These are phyloP conservation scores for Podospora bellae-mahoneyi DNA, from an alignment of 495 filamentous ascomycete species.

Conservation along the genomic window DNA sequence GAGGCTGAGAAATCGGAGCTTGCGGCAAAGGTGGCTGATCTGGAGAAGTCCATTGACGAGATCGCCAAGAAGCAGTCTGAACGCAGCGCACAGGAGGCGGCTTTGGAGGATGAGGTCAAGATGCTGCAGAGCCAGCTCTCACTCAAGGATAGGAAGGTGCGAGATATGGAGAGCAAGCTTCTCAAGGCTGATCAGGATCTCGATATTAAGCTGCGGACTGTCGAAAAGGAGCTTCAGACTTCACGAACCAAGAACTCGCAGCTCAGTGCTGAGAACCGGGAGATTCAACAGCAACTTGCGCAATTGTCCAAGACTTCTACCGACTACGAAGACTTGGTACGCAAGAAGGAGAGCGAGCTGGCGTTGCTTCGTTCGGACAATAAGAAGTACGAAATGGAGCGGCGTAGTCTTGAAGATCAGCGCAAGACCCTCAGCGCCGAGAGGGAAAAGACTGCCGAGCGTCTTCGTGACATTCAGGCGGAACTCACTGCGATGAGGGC, in stretches of 20 bases:
- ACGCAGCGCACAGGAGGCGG: slow-evolving; percentile 67
- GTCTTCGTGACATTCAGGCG: slow-evolving; percentile 80
- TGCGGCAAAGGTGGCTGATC: slow-evolving; percentile 57
- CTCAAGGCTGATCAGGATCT: slow-evolving; percentile 84
- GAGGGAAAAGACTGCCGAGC: slow-evolving; percentile 73
- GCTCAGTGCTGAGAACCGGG: slow-evolving; percentile 73
- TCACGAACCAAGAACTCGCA: slow-evolving; percentile 69
- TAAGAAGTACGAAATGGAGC: slow-evolving; percentile 72
- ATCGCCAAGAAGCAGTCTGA: slow-evolving; percentile 63
- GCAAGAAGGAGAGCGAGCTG: slow-evolving; percentile 91
- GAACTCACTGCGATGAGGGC: slow-evolving; percentile 82
- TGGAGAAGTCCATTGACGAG: slow-evolving; percentile 65
- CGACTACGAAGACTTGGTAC: slow-evolving; percentile 86
- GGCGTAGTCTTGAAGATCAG: slow-evolving; percentile 72
- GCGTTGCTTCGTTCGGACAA: slow-evolving; percentile 78
- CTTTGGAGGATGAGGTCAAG: slow-evolving; percentile 74
- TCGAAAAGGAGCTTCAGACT: slow-evolving; percentile 75
- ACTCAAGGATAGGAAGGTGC: slow-evolving; percentile 84
- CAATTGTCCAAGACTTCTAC: slow-evolving; percentile 90
- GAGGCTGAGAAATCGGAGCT: slow-evolving; percentile 81
- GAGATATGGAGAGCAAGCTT: slow-evolving; percentile 81
- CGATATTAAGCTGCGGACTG: slow-evolving; percentile 78
- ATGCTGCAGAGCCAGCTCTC: slow-evolving; percentile 89
- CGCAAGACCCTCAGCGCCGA: slow-evolving; percentile 63
- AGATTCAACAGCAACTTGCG: slow-evolving; percentile 79